A percentile compares a stretch with the other conserved stretches of the same genome.
These are phyloP conservation scores for Cyclotella cryptica DNA, from an alignment of 108 stramenopile species.

Conservation along the genomic window DNA sequence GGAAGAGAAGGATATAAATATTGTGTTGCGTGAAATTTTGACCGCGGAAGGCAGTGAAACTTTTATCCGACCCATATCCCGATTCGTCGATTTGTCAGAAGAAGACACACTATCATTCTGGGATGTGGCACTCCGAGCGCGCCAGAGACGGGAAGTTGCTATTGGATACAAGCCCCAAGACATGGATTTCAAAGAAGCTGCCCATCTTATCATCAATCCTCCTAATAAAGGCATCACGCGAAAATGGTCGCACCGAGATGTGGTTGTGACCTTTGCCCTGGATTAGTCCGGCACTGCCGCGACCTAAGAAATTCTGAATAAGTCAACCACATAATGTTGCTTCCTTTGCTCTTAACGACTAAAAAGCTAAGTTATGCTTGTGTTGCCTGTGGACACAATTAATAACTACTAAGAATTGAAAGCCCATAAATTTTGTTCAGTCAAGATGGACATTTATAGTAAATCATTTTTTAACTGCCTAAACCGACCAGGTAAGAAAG, in stretches of 20 bases:
- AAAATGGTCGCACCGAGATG: slow-evolving; percentile 35
- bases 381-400: too few relatives aligned
- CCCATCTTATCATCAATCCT: slow-evolving; percentile 47
- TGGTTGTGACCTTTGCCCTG: slow-evolving; percentile 41
- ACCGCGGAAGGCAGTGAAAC: slow-evolving; percentile 54
- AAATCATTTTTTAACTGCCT: too few relatives aligned
- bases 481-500: too few relatives aligned
- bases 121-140: slow-evolving; percentile 42
- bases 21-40: slow-evolving; percentile 46
- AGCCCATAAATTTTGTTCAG: too few relatives aligned
- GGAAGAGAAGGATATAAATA: slow-evolving; percentile 57
- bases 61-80: slow-evolving; percentile 23
- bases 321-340: too few relatives aligned
- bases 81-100: slow-evolving; percentile 32
- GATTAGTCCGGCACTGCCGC: background rate
- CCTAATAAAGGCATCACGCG: slow-evolving; percentile 34
- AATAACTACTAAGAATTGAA: too few relatives aligned
- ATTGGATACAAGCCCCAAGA: slow-evolving; percentile 51
- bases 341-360: background rate
- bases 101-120: slow-evolving; percentile 39
- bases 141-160: slow-evolving; percentile 43
- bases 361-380: too few relatives aligned
- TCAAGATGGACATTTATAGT: too few relatives aligned
- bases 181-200: slow-evolving; percentile 27
- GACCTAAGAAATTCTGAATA: background rate